Base-by-base conservation (phyloP, 169 alveolate species). In the Plasmodium vivax region DNA sequence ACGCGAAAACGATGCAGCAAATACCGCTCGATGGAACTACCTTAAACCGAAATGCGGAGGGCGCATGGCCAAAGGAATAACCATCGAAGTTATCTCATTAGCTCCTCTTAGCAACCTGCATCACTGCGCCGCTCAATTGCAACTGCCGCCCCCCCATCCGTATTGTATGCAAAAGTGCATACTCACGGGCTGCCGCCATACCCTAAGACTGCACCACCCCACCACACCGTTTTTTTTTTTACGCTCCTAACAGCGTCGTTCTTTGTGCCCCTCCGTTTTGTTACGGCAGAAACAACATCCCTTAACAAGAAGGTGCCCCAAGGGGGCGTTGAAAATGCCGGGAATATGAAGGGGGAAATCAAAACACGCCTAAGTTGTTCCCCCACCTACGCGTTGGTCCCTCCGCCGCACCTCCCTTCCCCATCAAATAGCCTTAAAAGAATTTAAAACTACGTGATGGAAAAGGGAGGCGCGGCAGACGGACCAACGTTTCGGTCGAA, bases 261-360 rank as follows among this genome's bases (percentile, higher is more conserved):
- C 16, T 7, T 71, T 68, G 93, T 85, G 27, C 87, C 85, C 77
- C 80, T 75, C 93, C 93, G 93, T 85, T 85, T 77, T 54, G 80
- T 85, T 79, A 85, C 85, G 71, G 85, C 85, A 75, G 77, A 75
- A 47, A 30, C 85, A 85, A 54, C 85, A 83, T 27, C 45, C 75
- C 93, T 85, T 85, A 85, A 85, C 93, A 56, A 85, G 93, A 85
- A 85, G 93, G 82, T 85, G 87, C 93, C 93, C 58, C 23, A 30
- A 68, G 77, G 10, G n/a, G 93, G 93, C 93, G 93, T 85, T 85
- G 93, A 85, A 85, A 85, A 77, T 79, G 71, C 85, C 85, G 93
- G 93, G 93, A 85, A 85, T 85, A 85, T 85, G 54, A 71, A 85
- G 82, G 54, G 85, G 81, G 3, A 72, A 43, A 84, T 84, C 83